These are phyloP conservation scores for Xylariaceae sp. DNA, from an alignment of 2,329 filamentous ascomycete species.

Conservation along the genomic window DNA sequence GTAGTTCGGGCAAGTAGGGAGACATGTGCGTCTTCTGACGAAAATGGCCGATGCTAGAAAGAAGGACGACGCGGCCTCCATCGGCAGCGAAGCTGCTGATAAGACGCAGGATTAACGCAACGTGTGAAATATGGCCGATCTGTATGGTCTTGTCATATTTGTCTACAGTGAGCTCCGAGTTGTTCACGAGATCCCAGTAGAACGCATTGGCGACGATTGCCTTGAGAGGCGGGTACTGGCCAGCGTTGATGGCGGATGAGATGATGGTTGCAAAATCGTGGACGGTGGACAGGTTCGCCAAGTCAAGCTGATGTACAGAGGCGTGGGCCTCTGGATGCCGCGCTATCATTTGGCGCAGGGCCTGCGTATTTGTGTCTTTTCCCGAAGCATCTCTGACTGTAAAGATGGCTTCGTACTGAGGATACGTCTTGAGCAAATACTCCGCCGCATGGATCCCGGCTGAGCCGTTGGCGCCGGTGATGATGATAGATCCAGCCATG, in stretches of 20 bases:
- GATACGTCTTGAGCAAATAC: constrained; percentile 15
- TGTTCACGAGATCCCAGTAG: constrained; percentile 34
- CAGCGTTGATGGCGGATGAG: constrained; percentile 24
- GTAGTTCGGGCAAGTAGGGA: neutral
- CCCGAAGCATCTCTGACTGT: constrained; percentile 7
- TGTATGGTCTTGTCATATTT: constrained; percentile 40
- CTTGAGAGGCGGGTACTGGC: constrained; percentile 30
- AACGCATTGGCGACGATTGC: constrained; percentile 40
- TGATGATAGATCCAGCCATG: neutral
- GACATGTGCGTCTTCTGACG: neutral
- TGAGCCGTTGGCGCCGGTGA: constrained; percentile 24
- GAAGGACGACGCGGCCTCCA: constrained; percentile 58
- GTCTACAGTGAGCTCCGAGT: constrained; percentile 33
- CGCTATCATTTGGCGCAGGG: constrained; percentile 11
- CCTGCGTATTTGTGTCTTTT: constrained; percentile 15
- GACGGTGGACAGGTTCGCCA: constrained; percentile 31
- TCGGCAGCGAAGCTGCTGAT: constrained; percentile 57
- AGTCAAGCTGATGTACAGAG: constrained; percentile 33
- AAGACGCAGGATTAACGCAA: constrained; percentile 32
- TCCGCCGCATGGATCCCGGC: constrained; percentile 14
- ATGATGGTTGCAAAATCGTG: constrained; percentile 32
- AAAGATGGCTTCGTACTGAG: constrained; percentile 10
- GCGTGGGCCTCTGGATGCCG: constrained; percentile 36
- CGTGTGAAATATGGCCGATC: constrained; percentile 36
- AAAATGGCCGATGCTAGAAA: constrained; percentile 33